Percentiles rank a stretch among this genome's conserved stretches.
phyloP scores from a whole-genome alignment of 345 rosid genomes.

The Clausena lansium region DNA sequence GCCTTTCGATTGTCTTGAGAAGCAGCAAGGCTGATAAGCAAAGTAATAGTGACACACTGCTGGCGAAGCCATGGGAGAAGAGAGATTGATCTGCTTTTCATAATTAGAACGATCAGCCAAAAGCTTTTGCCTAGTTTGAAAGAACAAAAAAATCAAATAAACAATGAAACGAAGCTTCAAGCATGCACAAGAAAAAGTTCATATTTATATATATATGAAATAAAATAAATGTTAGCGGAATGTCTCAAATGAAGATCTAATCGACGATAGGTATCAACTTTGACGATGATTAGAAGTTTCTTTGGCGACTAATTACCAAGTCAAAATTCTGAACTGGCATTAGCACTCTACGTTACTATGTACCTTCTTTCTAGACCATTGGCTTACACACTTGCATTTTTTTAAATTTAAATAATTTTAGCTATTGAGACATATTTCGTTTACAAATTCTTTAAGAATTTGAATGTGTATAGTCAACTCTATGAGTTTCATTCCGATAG shows the following conservation, averaged over 20 bases:
- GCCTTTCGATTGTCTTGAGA: constrained; percentile 27
- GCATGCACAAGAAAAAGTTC: background rate
- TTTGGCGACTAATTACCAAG: background rate
- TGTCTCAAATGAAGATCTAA: background rate
- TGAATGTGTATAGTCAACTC: background rate
- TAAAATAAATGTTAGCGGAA: background rate
- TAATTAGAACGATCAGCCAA: background rate
- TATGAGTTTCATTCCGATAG: no score
- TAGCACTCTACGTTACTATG: no score
- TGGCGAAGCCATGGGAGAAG: constrained; percentile 11
- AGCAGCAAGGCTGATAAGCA: constrained; percentile 8
- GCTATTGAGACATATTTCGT: background rate
- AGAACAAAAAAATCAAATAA: no score
- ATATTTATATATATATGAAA: background rate
- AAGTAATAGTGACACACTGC: background rate
- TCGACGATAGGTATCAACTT: background rate
- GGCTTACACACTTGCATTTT: background rate
- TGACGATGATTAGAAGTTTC: no score
- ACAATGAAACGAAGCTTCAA: background rate
- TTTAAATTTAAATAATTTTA: background rate
- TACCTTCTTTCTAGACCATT: background rate
- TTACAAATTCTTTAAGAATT: background rate
- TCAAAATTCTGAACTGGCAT: background rate
- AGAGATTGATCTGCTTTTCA: constrained; percentile 5
- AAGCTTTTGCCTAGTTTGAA: background rate